These are phyloP conservation scores for Suillus bovinus DNA, from an alignment of 768 basidiomycete genomes.

Conservation along the genomic window DNA sequence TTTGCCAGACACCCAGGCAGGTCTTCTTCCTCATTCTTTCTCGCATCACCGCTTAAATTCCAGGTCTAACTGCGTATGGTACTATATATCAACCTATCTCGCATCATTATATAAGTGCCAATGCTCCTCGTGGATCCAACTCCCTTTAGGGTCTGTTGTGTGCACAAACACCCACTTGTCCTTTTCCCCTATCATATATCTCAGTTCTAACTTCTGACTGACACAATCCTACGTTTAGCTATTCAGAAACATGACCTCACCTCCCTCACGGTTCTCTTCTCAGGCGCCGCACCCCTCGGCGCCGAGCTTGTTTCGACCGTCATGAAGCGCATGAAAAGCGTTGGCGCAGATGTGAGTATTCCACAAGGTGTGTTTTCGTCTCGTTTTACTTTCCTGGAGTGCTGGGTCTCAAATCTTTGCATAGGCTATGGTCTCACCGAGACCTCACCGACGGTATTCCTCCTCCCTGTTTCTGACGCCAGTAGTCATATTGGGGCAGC, in stretches of 20 bases:
- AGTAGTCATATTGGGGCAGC: constrained; percentile 60
- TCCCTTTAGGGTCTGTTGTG: neutral
- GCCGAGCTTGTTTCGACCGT: constrained; percentile 57
- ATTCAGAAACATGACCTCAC: constrained; percentile 68
- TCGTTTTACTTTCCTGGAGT: neutral
- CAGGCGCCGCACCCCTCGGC: constrained; percentile 82
- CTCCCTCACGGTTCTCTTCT: constrained; percentile 56
- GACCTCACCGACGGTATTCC: constrained; percentile 71
- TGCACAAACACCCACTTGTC: neutral
- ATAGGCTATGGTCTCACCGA: constrained; percentile 81
- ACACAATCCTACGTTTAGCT: constrained; percentile 35
- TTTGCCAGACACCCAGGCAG: constrained; percentile 68
- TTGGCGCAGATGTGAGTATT: constrained; percentile 42
- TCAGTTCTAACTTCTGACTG: constrained; percentile 4
- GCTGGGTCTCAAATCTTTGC: constrained; percentile 1
- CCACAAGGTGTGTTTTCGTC: constrained; percentile 47
- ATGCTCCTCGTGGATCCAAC: neutral
- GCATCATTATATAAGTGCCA: neutral
- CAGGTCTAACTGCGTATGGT: neutral
- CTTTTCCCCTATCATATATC: neutral
- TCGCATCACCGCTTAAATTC: neutral
- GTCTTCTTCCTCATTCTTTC: constrained; percentile 21
- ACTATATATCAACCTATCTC: neutral
- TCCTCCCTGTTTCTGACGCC: constrained; percentile 47
- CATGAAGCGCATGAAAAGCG: constrained; percentile 37